Conservation (phyloP, 1,139 yeast genomes). For the Chernovozyma sophiae-reginae region DNA sequence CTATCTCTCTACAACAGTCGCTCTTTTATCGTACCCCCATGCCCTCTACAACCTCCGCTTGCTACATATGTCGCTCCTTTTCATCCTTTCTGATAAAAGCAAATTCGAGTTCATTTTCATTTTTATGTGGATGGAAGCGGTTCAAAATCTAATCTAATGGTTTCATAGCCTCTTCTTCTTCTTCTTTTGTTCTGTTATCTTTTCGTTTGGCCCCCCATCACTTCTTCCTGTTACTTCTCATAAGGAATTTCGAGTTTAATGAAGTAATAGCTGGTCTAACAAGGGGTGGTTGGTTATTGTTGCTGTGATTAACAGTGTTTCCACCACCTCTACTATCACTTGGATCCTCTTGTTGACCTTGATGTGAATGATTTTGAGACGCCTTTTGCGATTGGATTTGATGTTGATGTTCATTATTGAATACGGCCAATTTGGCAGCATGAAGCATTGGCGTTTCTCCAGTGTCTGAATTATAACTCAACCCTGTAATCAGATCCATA, state of each 20-base stretch:
- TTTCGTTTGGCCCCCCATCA: background rate
- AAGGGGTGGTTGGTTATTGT: too few relatives aligned
- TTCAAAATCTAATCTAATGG: too few relatives aligned
- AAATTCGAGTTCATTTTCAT: too few relatives aligned
- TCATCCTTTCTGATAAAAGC: too few relatives aligned
- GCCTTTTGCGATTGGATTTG: background rate
- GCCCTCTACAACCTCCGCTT: too few relatives aligned
- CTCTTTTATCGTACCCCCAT: too few relatives aligned
- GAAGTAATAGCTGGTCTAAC: conserved; percentile 28
- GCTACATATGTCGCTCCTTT: too few relatives aligned
- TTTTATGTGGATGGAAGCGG: too few relatives aligned
- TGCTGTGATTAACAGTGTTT: background rate
- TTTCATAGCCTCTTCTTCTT: too few relatives aligned
- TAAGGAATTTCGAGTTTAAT: conserved; percentile 41
- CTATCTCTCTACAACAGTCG: too few relatives aligned
- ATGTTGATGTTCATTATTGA: conserved; percentile 20
- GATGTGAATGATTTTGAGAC: background rate
- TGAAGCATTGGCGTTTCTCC: conserved; percentile 29
- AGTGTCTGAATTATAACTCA: conserved; percentile 16
- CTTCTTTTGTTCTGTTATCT: too few relatives aligned
- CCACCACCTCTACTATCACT: background rate
- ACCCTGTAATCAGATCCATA: conserved; percentile 34
- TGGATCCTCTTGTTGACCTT: background rate
- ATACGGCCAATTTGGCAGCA: conserved; percentile 47
- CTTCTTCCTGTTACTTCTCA: conserved; percentile 37